phyloP scores from a whole-genome alignment of 108 stramenopile species.

The Nannochloropsis salina region DNA sequence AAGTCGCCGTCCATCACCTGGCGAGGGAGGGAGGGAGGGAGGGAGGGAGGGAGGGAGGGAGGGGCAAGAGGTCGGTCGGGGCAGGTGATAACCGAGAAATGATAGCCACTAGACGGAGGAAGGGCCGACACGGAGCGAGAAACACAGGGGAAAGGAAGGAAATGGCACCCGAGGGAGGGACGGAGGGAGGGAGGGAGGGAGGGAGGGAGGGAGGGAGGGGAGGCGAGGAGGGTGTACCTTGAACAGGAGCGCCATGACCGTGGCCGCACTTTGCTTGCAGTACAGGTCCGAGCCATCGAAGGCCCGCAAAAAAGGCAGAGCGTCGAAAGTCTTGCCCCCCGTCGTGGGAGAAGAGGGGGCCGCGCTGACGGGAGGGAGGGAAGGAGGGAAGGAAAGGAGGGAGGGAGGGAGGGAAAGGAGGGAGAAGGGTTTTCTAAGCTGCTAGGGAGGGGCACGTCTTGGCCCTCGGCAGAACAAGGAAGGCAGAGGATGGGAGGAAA shows the following conservation, averaged over 20 bases:
- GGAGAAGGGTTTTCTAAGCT: neutral
- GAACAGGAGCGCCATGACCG: neutral
- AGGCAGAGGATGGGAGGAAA: neutral
- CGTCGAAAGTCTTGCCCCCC: neutral
- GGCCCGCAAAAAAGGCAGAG: neutral
- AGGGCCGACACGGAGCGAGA: too few species aligned
- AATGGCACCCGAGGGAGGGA: neutral
- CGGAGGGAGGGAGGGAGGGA: neutral
- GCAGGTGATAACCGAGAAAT: too few species aligned
- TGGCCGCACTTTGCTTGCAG: neutral
- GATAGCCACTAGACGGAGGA: too few species aligned
- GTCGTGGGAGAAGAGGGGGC: neutral
- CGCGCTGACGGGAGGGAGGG: neutral
- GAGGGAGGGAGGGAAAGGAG: neutral
- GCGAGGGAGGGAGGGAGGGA: constrained; percentile 6
- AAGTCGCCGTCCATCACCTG: neutral
- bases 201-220: neutral
- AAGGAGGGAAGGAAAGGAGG: neutral
- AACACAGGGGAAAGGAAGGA: too few species aligned
- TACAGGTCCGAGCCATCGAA: neutral
- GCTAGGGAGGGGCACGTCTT: too few species aligned
- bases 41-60: constrained; percentile 10
- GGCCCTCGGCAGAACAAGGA: neutral
- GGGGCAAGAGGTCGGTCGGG: too few species aligned
- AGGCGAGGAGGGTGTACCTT: neutral